phyloP scores from a whole-genome alignment of 306 rosid genomes.

The Urtica urens region DNA sequence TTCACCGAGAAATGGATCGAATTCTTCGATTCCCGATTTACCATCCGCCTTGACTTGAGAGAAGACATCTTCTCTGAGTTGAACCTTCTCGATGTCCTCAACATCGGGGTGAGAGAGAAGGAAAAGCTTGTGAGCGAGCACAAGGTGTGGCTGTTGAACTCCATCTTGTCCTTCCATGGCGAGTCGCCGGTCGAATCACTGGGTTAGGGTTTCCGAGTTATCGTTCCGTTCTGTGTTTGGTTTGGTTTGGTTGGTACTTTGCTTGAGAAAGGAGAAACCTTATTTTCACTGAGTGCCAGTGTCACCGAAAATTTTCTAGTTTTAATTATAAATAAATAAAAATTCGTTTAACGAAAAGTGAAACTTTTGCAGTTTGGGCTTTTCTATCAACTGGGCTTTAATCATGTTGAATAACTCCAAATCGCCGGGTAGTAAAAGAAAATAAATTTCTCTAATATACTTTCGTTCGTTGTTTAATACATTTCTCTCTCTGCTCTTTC shows the following conservation, averaged over 20 bases:
- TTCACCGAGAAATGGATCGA: background rate
- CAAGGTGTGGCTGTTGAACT: constrained; percentile 65
- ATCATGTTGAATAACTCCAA: too few relatives aligned
- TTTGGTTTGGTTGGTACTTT: constrained; percentile 15
- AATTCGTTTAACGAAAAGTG: too few relatives aligned
- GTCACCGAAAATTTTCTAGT: background rate
- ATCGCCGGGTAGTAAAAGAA: too few relatives aligned
- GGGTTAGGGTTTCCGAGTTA: constrained; percentile 19
- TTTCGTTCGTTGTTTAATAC: too few relatives aligned
- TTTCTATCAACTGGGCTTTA: too few relatives aligned
- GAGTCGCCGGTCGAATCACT: background rate
- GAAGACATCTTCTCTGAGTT: constrained; percentile 64
- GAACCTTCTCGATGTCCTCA: constrained; percentile 83
- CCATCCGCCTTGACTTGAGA: constrained; percentile 63
- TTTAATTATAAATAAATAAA: background rate
- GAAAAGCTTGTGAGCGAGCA: constrained; percentile 80
- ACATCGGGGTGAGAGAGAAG: constrained; percentile 69
- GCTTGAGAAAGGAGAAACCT: constrained; percentile 26
- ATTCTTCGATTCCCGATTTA: constrained; percentile 11
- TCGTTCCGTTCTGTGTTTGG: too few relatives aligned
- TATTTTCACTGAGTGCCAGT: background rate
- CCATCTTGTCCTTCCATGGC: constrained; percentile 80
- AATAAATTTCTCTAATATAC: too few relatives aligned
- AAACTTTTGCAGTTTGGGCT: too few relatives aligned
- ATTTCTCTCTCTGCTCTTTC: too few relatives aligned